Evolutionary conservation across 2,329 filamentous ascomycete species (phyloP), one percentile per base, ranked within the genome.

Genomic region (Hypocreales sp.): DNA sequence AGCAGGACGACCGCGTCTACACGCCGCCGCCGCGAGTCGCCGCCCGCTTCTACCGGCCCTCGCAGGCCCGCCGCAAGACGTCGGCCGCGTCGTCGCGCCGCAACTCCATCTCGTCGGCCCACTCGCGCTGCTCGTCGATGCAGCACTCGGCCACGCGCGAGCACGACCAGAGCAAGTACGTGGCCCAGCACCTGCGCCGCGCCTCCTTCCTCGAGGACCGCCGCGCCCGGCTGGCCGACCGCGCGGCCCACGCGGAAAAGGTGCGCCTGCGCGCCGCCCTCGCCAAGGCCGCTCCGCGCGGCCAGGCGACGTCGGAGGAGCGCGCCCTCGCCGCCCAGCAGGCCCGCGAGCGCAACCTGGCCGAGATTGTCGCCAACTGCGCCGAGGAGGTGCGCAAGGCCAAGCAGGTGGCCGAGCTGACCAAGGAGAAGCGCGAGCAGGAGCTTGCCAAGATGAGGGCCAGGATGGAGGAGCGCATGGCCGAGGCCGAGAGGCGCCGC

Each of bases 381-480:
- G 81, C 81, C 13, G 80, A 84, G 49, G 81, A 90, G 47, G 81
- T 90, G 11, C 74, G 79, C 45, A 67, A 79, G 36, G 80, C 80
- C 28, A 87, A 87, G 58, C 76, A 79, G 27, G 65, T 86, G n/a
- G 80, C 80, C 10, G 79, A 83, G 48, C 74, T 68, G 31, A 83
- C 80, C 59, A 84, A 82, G 51, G 77, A 81, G 54, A 77, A 78
- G 48, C 72, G 81, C 36, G 76, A 83, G 44, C 73, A 75, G 31
- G 78, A 86, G 36, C 67, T 79, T 31, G 64, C 64, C 39, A 72
- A 73, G 42, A 63, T 80, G 46, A 71, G 72, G 35, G 53, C 68
- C 27, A 78, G 84, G 47, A 83, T 86, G 64, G 77, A 86, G 46
- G 79, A 84, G 55, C 72, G 77, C 36, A 66, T 82, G 40, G 77